These are phyloP conservation scores for Ascochyta pisi DNA, from an alignment of 2,329 filamentous ascomycete species.

Conservation along the genomic window DNA sequence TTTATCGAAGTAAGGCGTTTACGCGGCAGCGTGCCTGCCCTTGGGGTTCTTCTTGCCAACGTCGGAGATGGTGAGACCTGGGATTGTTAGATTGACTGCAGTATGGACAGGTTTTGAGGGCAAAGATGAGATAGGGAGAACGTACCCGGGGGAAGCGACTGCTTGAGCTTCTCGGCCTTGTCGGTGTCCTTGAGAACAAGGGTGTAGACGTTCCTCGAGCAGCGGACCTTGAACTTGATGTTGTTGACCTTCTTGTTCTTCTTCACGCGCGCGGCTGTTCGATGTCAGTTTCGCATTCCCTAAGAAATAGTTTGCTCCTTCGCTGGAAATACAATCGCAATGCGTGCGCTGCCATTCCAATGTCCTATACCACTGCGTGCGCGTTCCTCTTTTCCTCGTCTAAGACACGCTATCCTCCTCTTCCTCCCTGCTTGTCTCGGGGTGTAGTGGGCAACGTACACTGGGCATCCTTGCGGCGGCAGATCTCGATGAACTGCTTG, in stretches of 20 bases:
- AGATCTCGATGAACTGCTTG: conserved; percentile 99
- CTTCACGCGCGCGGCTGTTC: conserved; percentile 66
- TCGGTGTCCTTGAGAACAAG: conserved; percentile 97
- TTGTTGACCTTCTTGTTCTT: conserved; percentile 88
- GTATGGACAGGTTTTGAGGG: neutral
- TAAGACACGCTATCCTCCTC: neutral
- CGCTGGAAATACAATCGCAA: too few species aligned
- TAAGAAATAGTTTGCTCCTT: too few species aligned
- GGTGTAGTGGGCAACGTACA: conserved; percentile 70
- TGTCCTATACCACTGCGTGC: neutral
- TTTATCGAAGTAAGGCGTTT: conserved; percentile 22
- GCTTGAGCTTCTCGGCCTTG: conserved; percentile 99
- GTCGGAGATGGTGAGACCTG: conserved; percentile 66
- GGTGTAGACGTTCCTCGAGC: conserved; percentile 95
- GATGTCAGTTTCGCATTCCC: neutral
- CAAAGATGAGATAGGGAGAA: neutral
- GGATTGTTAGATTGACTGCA: conserved; percentile 1
- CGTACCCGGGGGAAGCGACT: conserved; percentile 96
- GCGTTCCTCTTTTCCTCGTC: neutral
- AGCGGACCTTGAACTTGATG: conserved; percentile 99
- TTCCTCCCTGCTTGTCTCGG: neutral
- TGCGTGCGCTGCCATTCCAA: too few species aligned
- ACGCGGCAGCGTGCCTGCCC: conserved; percentile 55
- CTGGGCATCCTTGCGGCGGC: conserved; percentile 98
- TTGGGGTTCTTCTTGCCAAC: conserved; percentile 69